Evolutionary conservation across 2,329 filamentous ascomycete species (phyloP), one percentile per base, ranked within the genome.

Genomic region (Colletotrichum caudatum): DNA sequence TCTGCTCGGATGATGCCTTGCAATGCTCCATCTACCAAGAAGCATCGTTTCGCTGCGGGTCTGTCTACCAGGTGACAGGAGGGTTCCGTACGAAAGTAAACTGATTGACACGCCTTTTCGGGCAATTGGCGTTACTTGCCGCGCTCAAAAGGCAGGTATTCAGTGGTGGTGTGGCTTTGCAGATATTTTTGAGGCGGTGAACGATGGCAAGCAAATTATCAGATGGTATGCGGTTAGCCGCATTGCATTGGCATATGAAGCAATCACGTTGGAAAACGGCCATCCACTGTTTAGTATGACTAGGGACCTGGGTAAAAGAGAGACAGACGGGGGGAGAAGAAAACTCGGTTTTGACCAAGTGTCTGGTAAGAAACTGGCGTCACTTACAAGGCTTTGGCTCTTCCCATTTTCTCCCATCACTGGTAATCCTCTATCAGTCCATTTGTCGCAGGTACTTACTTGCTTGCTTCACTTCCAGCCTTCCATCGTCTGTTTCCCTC

Each of bases 151-250:
- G 23, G 23, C 14, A n/a, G n/a, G 12, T 35, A 18, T 26, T 12
- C 14, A 16, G 35, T 8, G 14, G n/a, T 18, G 11, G 5, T 18
- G 11, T 39, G 14, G 20, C 7, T 6, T 37, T 57, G 3, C 37
- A 23, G 20, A 41, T 16, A 1, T 18, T 41, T 41, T 20, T 6
- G 35, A 58, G n/a, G 56, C n/a, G 37, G 56, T 58, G 37, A 41
- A 26, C 29, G n/a, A 26, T 12, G 3, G 35, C 54, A 57, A 58
- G n/a, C 37, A 29, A 41, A 16, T 41, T 41, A 12, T 11, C 14
- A 41, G 14, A 41, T 41, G 18, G n/a, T 35, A 41, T 37, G 39
- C 56, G 56, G 56, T n/a, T 58, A 58, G 56, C 14, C 16, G 56
- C 56, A 41, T 41, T 23, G 56, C 56, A 41, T 41, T 41, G n/a